Evolutionary conservation across 768 basidiomycete species (phyloP).

Genomic region (Inosperma sp.): DNA sequence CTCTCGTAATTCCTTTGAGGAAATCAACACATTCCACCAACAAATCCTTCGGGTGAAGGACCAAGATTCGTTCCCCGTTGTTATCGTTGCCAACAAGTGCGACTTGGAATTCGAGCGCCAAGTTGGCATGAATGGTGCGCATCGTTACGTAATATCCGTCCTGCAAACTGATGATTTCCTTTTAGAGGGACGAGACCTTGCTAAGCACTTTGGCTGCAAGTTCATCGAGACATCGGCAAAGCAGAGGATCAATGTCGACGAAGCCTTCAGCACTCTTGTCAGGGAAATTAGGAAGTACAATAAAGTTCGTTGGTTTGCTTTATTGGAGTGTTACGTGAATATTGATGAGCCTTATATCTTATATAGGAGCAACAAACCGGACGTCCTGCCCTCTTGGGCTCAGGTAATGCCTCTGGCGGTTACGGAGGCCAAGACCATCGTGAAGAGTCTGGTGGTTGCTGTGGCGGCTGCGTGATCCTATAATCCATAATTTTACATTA

Average conservation of each 20-base stretch:
- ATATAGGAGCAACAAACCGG: conserved; percentile 81
- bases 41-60: conserved; percentile 97
- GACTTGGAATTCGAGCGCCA: conserved; percentile 95
- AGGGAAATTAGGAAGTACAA: conserved; percentile 92
- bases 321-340: background rate
- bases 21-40: conserved; percentile 93
- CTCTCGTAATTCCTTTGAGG: conserved; percentile 95
- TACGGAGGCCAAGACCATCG: conserved; percentile 50
- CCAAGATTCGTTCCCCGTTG: conserved; percentile 90
- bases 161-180: background rate
- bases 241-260: conserved; percentile 94
- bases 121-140: conserved; percentile 87
- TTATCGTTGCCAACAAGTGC: conserved; percentile 97
- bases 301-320: conserved; percentile 50
- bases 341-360: background rate
- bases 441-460: conserved; percentile 59
- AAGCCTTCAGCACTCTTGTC: conserved; percentile 90
- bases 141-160: background rate
- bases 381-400: conserved; percentile 53
- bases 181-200: conserved; percentile 94
- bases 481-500: conserved; percentile 20
- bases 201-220: conserved; percentile 89
- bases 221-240: conserved; percentile 97
- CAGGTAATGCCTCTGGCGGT: conserved; percentile 40
- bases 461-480: conserved; percentile 62